A percentile compares a stretch with the other conserved stretches of the same genome.
Evolutionary conservation across 495 filamentous ascomycete species (phyloP).

Genomic region (Neurospora cerealis): DNA sequence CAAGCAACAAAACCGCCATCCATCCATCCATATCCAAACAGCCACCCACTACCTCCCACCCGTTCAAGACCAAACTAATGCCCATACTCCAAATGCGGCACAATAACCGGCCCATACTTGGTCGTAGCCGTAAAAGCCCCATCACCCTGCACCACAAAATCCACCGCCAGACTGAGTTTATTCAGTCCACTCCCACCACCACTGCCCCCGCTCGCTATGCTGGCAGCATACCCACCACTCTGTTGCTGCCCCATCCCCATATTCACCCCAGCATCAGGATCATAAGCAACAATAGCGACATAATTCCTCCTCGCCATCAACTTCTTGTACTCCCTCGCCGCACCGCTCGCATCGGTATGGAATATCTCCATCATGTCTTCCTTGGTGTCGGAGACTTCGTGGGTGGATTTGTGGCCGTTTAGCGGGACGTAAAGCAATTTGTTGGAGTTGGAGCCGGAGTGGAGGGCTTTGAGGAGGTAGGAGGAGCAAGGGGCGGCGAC

Average conservation of each 20-base stretch:
- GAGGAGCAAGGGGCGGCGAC: conserved; percentile 77
- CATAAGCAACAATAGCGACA: conserved; percentile 86
- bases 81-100: conserved; percentile 86
- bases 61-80: conserved; percentile 17
- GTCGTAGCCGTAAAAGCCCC: conserved; percentile 66
- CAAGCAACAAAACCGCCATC: too few relatives aligned
- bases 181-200: neutral
- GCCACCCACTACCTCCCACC: neutral
- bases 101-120: conserved; percentile 95
- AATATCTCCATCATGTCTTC: conserved; percentile 99
- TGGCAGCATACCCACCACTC: conserved; percentile 4
- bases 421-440: conserved; percentile 81
- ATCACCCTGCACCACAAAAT: conserved; percentile 96
- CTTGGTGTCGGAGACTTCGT: conserved; percentile 73
- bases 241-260: conserved; percentile 28
- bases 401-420: conserved; percentile 74
- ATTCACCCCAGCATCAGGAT: conserved; percentile 58
- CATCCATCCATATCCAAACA: too few relatives aligned
- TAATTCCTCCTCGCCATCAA: conserved; percentile 92
- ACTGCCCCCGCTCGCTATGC: conserved; percentile 23
- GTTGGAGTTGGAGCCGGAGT: conserved; percentile 88
- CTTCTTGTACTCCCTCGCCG: conserved; percentile 69
- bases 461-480: conserved; percentile 85
- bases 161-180: conserved; percentile 64
- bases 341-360: conserved; percentile 75